Percentiles rank a stretch among this genome's conserved stretches.
Evolutionary conservation across 169 alveolate genomes (phyloP).

Genomic region (Cryptosporidium muris): DNA sequence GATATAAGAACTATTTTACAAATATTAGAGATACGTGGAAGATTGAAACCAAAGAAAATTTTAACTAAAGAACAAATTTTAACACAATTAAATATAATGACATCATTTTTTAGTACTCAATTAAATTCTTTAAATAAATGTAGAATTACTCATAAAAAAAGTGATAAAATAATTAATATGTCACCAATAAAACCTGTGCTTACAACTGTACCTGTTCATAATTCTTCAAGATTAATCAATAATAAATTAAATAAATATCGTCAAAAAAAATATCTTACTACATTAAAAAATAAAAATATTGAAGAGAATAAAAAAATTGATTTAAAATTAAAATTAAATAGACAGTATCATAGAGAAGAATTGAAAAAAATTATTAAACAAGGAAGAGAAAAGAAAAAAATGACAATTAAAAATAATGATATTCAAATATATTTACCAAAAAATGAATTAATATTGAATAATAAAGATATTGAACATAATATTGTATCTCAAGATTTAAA

Average conservation of each 20-base stretch:
- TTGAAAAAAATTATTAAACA: slow-evolving; percentile 39
- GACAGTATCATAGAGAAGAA: slow-evolving; percentile 25
- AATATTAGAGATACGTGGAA: not conserved
- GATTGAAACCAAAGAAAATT: not conserved
- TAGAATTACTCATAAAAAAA: slow-evolving; percentile 36
- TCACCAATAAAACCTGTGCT: not conserved
- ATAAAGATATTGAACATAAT: too few species aligned
- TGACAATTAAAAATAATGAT: not conserved
- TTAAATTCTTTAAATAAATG: slow-evolving; percentile 48
- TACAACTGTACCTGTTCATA: not conserved
- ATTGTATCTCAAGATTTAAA: not conserved
- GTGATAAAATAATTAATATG: not conserved
- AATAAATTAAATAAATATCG: not conserved
- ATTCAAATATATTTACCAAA: not conserved
- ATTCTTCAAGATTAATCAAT: not conserved
- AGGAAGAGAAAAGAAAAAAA: slow-evolving; percentile 37
- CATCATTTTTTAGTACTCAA: slow-evolving; percentile 44
- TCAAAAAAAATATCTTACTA: not conserved
- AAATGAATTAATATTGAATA: too few species aligned
- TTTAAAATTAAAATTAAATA: slow-evolving; percentile 13
- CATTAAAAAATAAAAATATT: slow-evolving; percentile 5
- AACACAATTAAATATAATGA: slow-evolving; percentile 37
- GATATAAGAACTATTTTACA: slow-evolving; percentile 32
- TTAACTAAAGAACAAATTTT: slow-evolving; percentile 37
- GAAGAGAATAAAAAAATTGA: not conserved